A percentile compares a stretch with the other conserved stretches of the same genome.
Conservation (phyloP, 305 asterid species). For the Fraxinus ornus region DNA sequence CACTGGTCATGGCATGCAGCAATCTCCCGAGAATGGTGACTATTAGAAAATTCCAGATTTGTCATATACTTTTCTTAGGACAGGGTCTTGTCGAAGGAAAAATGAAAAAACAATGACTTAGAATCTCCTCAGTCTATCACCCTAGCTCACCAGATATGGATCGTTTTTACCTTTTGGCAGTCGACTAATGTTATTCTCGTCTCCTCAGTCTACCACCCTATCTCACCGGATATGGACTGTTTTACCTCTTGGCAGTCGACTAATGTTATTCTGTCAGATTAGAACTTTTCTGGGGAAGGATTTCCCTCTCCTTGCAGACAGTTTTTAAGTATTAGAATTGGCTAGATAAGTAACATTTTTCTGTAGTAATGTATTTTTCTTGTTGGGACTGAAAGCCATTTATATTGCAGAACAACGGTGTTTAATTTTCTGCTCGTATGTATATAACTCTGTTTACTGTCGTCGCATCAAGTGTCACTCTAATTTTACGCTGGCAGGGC, state of each 20-base stretch:
- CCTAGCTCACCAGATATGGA: background rate
- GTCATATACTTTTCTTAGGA: background rate
- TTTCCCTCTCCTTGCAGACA: background rate
- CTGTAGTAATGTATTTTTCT: background rate
- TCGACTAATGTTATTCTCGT: background rate
- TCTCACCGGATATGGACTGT: background rate
- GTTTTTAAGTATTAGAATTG: background rate
- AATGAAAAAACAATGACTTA: background rate
- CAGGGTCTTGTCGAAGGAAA: background rate
- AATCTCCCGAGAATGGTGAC: constrained; percentile 13
- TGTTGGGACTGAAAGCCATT: background rate
- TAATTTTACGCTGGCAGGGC: background rate
- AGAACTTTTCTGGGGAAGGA: background rate
- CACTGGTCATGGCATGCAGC: constrained; percentile 9
- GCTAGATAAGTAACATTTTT: background rate
- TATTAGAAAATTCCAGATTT: background rate
- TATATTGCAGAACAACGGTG: background rate
- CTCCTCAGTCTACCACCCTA: background rate
- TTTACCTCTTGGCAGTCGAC: background rate
- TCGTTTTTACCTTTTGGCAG: background rate
- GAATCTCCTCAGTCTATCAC: background rate
- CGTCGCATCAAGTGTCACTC: background rate
- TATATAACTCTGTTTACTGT: background rate
- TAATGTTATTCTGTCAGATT: background rate
- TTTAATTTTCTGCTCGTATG: background rate